These are phyloP conservation scores for Hypericum androsaemum DNA, from an alignment of 345 rosid genomes.

Conservation along the genomic window DNA sequence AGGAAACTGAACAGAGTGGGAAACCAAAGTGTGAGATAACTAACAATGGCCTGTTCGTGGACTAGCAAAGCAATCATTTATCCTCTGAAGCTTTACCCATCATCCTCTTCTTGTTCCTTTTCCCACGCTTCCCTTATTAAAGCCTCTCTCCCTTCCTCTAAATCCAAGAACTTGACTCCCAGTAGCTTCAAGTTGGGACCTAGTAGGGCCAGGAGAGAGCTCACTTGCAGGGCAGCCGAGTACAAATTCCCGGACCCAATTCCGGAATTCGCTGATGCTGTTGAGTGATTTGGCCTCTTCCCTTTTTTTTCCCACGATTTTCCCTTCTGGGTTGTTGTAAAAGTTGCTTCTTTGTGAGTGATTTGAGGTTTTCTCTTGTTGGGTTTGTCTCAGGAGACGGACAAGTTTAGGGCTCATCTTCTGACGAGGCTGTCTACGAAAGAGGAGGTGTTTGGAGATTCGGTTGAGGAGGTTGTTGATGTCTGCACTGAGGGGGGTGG, in stretches of 20 bases:
- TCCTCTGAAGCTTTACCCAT: too few relatives aligned
- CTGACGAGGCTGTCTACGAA: conserved; percentile 51
- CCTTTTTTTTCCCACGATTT: background rate
- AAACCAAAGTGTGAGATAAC: too few relatives aligned
- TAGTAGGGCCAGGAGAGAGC: conserved; percentile 9
- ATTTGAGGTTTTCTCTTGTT: background rate
- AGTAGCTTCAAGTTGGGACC: conserved; percentile 5
- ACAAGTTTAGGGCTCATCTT: conserved; percentile 63
- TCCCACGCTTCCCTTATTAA: too few relatives aligned
- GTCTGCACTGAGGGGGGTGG: conserved; percentile 82
- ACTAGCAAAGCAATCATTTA: too few relatives aligned
- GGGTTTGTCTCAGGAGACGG: conserved; percentile 52
- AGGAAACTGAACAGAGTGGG: too few relatives aligned
- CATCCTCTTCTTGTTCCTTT: too few relatives aligned
- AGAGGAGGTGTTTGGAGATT: conserved; percentile 47
- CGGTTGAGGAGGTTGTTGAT: conserved; percentile 57
- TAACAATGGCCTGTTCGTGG: too few relatives aligned
- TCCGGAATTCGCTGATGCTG: conserved; percentile 79
- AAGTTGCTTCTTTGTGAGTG: background rate
- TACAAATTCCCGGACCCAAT: conserved; percentile 83
- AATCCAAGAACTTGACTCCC: background rate
- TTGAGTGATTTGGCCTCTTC: conserved; percentile 2
- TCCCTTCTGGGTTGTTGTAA: background rate
- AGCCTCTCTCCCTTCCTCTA: conserved; percentile 3
- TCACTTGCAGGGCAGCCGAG: conserved; percentile 55